phyloP scores from a whole-genome alignment of 2,329 filamentous ascomycete species.

The Hortaea sp. region DNA sequence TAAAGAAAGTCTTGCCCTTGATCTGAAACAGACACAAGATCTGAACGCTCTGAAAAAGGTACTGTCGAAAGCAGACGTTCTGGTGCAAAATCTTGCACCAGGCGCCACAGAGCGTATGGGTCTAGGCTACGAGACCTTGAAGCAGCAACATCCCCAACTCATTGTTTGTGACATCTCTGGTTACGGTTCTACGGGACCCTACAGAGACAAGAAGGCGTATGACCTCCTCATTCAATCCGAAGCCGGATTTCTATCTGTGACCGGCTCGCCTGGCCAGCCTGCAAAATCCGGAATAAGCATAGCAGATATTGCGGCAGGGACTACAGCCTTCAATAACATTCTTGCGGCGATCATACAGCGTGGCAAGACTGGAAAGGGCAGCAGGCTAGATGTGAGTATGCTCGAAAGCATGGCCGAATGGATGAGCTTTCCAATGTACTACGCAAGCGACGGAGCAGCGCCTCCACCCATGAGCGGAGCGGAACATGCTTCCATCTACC shows the following conservation, averaged over 20 bases:
- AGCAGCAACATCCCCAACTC: conserved; percentile 67
- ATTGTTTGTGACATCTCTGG: conserved; percentile 95
- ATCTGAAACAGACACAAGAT: conserved; percentile 74
- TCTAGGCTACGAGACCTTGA: conserved; percentile 76
- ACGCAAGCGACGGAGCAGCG: conserved; percentile 37
- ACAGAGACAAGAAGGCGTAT: conserved; percentile 81
- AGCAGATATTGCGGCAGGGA: conserved; percentile 84
- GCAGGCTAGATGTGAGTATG: conserved; percentile 47
- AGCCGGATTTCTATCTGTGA: conserved; percentile 46
- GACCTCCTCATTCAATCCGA: conserved; percentile 95
- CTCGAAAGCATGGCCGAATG: conserved; percentile 49
- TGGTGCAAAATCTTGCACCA: conserved; percentile 94
- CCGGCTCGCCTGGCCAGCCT: conserved; percentile 70
- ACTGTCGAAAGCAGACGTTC: conserved; percentile 70
- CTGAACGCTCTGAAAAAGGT: conserved; percentile 78
- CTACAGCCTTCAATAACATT: conserved; percentile 89
- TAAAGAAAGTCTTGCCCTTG: conserved; percentile 84
- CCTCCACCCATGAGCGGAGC: conserved; percentile 39
- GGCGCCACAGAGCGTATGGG: conserved; percentile 78
- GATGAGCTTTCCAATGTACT: conserved; percentile 61
- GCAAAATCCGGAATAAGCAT: conserved; percentile 96
- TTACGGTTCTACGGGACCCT: conserved; percentile 90
- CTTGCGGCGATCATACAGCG: conserved; percentile 74
- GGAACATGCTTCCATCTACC: conserved; percentile 46
- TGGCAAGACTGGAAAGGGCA: conserved; percentile 39